A percentile compares a stretch with the other conserved stretches of the same genome.
phyloP scores from a whole-genome alignment of 2,329 filamentous ascomycete species.

The Piedraia hortae region DNA sequence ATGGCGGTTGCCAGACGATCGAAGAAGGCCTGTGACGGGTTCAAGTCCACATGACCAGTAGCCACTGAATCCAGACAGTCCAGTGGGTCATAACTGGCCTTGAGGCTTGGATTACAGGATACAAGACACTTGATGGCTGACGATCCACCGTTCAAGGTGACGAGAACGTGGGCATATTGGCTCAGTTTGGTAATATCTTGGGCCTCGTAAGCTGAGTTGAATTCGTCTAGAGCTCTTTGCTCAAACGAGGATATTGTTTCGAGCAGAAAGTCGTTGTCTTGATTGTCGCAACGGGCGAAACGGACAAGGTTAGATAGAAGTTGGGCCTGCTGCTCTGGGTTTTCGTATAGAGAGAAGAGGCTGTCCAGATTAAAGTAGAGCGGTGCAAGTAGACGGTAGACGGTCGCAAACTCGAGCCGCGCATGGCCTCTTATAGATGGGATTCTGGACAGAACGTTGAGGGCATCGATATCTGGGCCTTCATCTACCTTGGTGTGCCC shows the following conservation, averaged over 20 bases:
- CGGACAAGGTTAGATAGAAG: conserved; percentile 58
- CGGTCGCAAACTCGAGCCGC: conserved; percentile 66
- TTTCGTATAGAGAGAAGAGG: conserved; percentile 59
- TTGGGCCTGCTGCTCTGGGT: conserved; percentile 70
- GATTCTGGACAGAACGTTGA: conserved; percentile 41
- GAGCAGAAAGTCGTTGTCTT: too few species aligned
- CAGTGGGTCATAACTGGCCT: conserved; percentile 45
- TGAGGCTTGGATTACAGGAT: conserved; percentile 69
- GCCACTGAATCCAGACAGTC: conserved; percentile 51
- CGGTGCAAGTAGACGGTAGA: conserved; percentile 67
- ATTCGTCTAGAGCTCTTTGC: conserved; percentile 68
- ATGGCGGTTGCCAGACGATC: conserved; percentile 43
- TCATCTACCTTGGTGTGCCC: conserved; percentile 28
- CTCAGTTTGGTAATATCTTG: conserved; percentile 76
- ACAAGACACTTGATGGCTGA: conserved; percentile 54
- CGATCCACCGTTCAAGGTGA: conserved; percentile 51
- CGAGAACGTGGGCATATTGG: conserved; percentile 65
- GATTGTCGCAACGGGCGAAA: conserved; percentile 60
- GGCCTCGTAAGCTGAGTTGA: conserved; percentile 71
- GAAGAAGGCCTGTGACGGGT: conserved; percentile 63
- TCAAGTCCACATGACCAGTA: conserved; percentile 41
- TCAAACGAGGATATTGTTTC: conserved; percentile 60
- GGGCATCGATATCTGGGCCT: conserved; percentile 19
- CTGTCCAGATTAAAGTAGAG: conserved; percentile 80
- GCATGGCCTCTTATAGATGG: conserved; percentile 63